Evolutionary conservation across 768 basidiomycete genomes (phyloP).

Genomic region (Pleurotus citrinopileatus): DNA sequence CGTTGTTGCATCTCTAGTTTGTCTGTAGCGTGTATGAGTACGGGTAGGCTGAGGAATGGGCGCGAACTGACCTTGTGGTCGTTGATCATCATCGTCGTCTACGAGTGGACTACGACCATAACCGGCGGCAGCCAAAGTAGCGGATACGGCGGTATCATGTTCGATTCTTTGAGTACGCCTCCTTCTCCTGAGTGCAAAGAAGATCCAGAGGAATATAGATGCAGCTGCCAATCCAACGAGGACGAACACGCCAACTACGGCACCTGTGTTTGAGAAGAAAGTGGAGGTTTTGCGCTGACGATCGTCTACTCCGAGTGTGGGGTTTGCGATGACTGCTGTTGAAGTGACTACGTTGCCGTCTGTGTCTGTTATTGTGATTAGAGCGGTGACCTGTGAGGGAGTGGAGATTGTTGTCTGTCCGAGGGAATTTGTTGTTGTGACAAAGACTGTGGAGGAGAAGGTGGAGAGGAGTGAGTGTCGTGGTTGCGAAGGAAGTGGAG

Average conservation of each 20-base stretch:
- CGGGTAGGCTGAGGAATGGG: slow-evolving; percentile 23
- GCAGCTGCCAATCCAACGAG: slow-evolving; percentile 81
- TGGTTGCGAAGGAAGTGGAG: slow-evolving; percentile 14
- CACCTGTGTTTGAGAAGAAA: slow-evolving; percentile 87
- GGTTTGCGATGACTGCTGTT: slow-evolving; percentile 66
- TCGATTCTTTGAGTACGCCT: slow-evolving; percentile 60
- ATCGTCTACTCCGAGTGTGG: slow-evolving; percentile 59
- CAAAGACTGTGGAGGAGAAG: slow-evolving; percentile 46
- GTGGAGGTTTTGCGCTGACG: slow-evolving; percentile 30
- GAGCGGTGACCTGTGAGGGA: slow-evolving; percentile 56
- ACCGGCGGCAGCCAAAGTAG: slow-evolving; percentile 69
- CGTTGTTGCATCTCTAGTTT: slow-evolving; percentile 38
- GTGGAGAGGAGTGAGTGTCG: slow-evolving; percentile 26
- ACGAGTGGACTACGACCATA: slow-evolving; percentile 65
- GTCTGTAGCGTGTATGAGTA: background rate
- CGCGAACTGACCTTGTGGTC: slow-evolving; percentile 12
- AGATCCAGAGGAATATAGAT: slow-evolving; percentile 63
- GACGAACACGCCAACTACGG: slow-evolving; percentile 89
- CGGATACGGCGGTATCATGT: slow-evolving; percentile 69
- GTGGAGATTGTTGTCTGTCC: slow-evolving; percentile 48
- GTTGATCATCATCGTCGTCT: slow-evolving; percentile 55
- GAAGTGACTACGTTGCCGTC: slow-evolving; percentile 55
- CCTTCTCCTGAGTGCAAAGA: slow-evolving; percentile 69
- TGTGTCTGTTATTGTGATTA: slow-evolving; percentile 49
- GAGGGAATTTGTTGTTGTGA: slow-evolving; percentile 57